Conservation (phyloP, 2,329 filamentous ascomycete genomes). For the Pseudomassariella vexata region DNA sequence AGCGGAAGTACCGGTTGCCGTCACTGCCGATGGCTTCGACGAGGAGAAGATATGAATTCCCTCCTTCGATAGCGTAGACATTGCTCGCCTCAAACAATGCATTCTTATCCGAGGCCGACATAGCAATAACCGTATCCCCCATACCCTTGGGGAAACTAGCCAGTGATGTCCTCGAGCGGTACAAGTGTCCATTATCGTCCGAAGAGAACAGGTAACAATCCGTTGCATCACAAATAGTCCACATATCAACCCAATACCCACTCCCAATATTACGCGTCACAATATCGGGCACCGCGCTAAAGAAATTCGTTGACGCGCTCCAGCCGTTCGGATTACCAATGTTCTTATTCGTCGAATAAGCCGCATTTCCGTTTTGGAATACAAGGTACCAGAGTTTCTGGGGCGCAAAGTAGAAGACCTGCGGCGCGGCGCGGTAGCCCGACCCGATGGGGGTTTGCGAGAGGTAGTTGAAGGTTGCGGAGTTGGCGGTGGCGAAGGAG, state of each 20-base stretch:
- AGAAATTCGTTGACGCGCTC: constrained; percentile 30
- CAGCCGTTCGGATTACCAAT: constrained; percentile 32
- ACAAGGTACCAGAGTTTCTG: constrained; percentile 36
- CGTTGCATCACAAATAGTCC: constrained; percentile 26
- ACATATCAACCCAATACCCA: constrained; percentile 28
- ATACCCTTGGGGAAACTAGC: constrained; percentile 28
- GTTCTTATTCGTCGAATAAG: constrained; percentile 33
- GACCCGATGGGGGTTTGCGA: constrained; percentile 29
- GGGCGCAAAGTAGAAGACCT: constrained; percentile 34
- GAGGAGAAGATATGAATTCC: constrained; percentile 30
- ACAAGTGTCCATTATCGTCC: constrained; percentile 34
- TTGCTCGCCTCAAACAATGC: constrained; percentile 31
- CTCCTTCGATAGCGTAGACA: constrained; percentile 25
- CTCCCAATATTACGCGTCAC: constrained; percentile 25
- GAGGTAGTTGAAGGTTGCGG: constrained; percentile 29
- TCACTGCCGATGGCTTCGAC: constrained; percentile 30
- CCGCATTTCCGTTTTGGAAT: constrained; percentile 35
- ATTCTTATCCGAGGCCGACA: constrained; percentile 20
- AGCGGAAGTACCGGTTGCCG: constrained; percentile 30
- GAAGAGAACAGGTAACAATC: constrained; percentile 33
- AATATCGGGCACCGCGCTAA: constrained; percentile 22
- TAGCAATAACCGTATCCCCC: constrained; percentile 27
- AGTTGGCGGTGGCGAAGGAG: constrained; percentile 23
- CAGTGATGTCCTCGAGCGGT: constrained; percentile 28
- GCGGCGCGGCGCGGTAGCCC: constrained; percentile 32